phyloP scores from a whole-genome alignment of 2,329 filamentous ascomycete genomes.

The Podosphaera xanthii region DNA sequence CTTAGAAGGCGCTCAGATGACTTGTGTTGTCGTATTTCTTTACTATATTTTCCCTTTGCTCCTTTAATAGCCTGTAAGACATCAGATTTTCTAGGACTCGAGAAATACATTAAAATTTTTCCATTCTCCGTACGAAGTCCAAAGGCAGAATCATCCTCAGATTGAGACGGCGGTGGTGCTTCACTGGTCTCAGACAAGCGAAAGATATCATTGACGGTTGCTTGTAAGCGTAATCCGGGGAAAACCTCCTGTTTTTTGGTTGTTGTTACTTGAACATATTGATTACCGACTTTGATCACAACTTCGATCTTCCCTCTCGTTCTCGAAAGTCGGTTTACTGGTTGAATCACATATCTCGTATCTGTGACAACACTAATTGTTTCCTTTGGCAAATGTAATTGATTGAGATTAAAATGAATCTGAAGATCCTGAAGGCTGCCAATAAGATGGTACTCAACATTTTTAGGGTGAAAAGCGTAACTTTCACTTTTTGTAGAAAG shows the following conservation, averaged over 20 bases:
- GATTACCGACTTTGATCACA: conserved; percentile 42
- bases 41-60: conserved; percentile 40
- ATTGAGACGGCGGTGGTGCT: conserved; percentile 37
- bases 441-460: conserved; percentile 42
- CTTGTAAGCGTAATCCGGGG: conserved; percentile 34
- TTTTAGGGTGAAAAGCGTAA: conserved; percentile 37
- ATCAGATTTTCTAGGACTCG: conserved; percentile 38
- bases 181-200: conserved; percentile 45
- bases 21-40: conserved; percentile 36
- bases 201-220: conserved; percentile 48
- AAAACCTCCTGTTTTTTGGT: conserved; percentile 46
- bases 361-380: conserved; percentile 47
- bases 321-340: conserved; percentile 41
- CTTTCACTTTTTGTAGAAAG: conserved; percentile 35
- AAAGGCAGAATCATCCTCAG: conserved; percentile 44
- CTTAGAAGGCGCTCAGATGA: conserved; percentile 41
- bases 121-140: conserved; percentile 44
- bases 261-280: conserved; percentile 48
- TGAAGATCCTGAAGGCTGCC: conserved; percentile 43
- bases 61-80: conserved; percentile 38
- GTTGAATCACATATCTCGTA: conserved; percentile 40
- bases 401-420: conserved; percentile 40
- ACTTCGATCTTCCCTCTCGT: conserved; percentile 50
- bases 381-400: conserved; percentile 44
- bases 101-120: conserved; percentile 51